phyloP scores from a whole-genome alignment of 2,329 filamentous ascomycete genomes.

The Chrysoporthe cubensis region DNA sequence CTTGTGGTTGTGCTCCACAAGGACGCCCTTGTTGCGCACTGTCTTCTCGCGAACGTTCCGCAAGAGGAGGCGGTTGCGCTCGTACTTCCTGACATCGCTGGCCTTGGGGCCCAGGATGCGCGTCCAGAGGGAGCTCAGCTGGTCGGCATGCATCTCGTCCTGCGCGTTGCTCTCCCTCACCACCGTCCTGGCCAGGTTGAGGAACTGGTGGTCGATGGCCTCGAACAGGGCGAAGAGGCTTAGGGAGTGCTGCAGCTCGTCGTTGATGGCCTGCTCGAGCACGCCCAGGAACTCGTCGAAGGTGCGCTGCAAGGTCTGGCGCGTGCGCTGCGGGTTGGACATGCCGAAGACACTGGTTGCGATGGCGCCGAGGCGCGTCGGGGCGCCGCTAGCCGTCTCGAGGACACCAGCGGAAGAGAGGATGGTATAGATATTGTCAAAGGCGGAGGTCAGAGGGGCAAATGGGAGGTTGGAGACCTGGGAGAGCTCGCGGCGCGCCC shows the following conservation, averaged over 20 bases:
- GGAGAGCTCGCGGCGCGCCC: conserved; percentile 84
- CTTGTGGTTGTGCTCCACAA: conserved; percentile 85
- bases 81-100: conserved; percentile 80
- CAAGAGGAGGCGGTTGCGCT: conserved; percentile 83
- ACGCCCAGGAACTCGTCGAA: conserved; percentile 87
- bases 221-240: conserved; percentile 89
- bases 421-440: conserved; percentile 82
- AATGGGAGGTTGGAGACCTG: conserved; percentile 66
- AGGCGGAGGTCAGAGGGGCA: conserved; percentile 69
- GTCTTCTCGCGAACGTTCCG: conserved; percentile 80
- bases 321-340: conserved; percentile 79
- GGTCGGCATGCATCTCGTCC: conserved; percentile 78
- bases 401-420: conserved; percentile 68
- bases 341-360: conserved; percentile 77
- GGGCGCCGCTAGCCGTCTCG: conserved; percentile 56
- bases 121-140: conserved; percentile 85
- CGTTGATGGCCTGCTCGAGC: conserved; percentile 86
- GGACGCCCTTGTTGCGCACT: conserved; percentile 81
- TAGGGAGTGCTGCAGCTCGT: conserved; percentile 79
- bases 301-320: conserved; percentile 78
- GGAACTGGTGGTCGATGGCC: conserved; percentile 85
- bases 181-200: conserved; percentile 83
- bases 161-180: conserved; percentile 82
- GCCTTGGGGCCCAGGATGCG: conserved; percentile 79
- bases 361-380: conserved; percentile 70